Base-by-base conservation (phyloP, 768 basidiomycete genomes). In the Naganishia vishniacii region DNA sequence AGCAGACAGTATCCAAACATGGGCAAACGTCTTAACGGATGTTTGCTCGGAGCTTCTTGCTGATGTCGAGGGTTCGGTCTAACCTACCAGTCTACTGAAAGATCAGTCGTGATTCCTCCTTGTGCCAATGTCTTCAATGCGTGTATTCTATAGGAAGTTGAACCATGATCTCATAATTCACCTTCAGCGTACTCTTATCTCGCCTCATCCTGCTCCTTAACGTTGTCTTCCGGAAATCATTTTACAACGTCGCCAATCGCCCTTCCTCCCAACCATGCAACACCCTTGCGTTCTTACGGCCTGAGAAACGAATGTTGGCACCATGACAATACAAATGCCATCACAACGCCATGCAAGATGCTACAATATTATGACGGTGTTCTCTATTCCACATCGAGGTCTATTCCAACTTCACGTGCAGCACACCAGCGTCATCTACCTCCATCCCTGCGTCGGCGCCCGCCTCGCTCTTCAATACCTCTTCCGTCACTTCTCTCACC, bases 51-150 rank as follows among this genome's bases (percentile, higher is more conserved):
- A 64, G 63, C 44, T 59, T 44, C 45, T 60, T 60, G 59, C 59
- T 60, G 59, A 60, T 64, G 63, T 64, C 63, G 63, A 64, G 63
- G 63, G 56, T 64, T 64, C 51, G 63, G 53, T 53, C 51, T 32
- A 64, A 56, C 53, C 53, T 44, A 64, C 45, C 53, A 49, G 62
- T 63, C 62, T 63, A 31, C 62, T 63, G 62, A 63, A 37, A 49
- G 7, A 56, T 13, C 37, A 34, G 53, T 56, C 53, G 53, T 56
- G 53, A 56, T 56, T 34, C 42, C n/a, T 34, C 23, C 31, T 25
- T 56, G 28, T 53, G 34, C 32, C 42, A 32, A 9, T 56, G 32
- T 40, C 16, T 18, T 34, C 16, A 9, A 25, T 20, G 53, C n/a
- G 9, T 56, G 53, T 56, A 56, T 25, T 48, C 47, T 32, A 25